Percentiles rank a stretch among this genome's conserved stretches.
Evolutionary conservation across 768 basidiomycete species (phyloP).

Genomic region (Pulveroboletus ravenelii): DNA sequence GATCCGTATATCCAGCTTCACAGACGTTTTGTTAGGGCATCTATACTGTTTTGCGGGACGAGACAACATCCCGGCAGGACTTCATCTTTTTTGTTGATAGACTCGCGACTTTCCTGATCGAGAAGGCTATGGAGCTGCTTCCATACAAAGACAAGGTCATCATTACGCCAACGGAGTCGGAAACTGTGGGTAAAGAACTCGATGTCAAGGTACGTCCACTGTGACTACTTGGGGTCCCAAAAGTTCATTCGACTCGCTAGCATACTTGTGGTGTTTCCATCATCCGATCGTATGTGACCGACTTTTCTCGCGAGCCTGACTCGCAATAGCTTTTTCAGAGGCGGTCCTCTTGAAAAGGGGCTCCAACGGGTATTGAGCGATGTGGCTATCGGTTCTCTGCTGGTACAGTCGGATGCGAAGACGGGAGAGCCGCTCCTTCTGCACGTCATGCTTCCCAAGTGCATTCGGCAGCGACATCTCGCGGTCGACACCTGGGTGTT

Average conservation of each 20-base stretch:
- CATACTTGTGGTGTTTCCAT: slow-evolving; percentile 86
- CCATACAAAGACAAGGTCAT: slow-evolving; percentile 62
- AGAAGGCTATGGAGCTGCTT: slow-evolving; percentile 79
- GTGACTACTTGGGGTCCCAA: not conserved
- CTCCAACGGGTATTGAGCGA: slow-evolving; percentile 85
- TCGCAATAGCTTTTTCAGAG: slow-evolving; percentile 40
- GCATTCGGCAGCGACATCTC: slow-evolving; percentile 57
- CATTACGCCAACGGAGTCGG: slow-evolving; percentile 59
- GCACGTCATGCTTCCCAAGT: slow-evolving; percentile 73
- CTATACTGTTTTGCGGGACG: slow-evolving; percentile 78
- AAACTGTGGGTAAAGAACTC: slow-evolving; percentile 57
- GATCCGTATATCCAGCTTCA: not conserved
- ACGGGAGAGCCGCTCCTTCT: slow-evolving; percentile 87
- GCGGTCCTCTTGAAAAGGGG: slow-evolving; percentile 87
- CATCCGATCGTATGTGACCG: slow-evolving; percentile 66
- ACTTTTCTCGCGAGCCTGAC: not conserved
- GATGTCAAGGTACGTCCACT: slow-evolving; percentile 47
- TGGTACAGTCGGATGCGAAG: slow-evolving; percentile 82
- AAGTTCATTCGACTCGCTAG: slow-evolving; percentile 32
- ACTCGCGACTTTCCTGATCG: slow-evolving; percentile 77
- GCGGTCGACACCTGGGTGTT: slow-evolving; percentile 79
- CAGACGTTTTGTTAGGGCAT: slow-evolving; percentile 58
- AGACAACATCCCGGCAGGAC: slow-evolving; percentile 67
- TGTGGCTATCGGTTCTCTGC: slow-evolving; percentile 79
- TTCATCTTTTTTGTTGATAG: slow-evolving; percentile 93